Evolutionary conservation across 176 grass and related monocot species (phyloP), one percentile per base, ranked within the genome.

Genomic region (Ensete glaucum): DNA sequence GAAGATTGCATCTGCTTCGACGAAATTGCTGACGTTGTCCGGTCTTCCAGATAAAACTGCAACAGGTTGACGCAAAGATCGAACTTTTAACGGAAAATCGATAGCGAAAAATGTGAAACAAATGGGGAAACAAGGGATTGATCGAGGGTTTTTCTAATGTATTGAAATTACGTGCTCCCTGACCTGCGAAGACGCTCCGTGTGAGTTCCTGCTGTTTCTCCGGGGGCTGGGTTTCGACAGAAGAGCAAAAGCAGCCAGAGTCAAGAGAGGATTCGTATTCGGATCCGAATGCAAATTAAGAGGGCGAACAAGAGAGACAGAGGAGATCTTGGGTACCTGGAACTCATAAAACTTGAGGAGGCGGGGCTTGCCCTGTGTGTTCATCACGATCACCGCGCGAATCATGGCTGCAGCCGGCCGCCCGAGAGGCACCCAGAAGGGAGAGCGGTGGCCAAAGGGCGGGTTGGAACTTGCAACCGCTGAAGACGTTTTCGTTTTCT

Each of bases 301-400:
- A 73, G 23, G 49, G 57, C 8, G 27, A n/a, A 22, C 20, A 27
- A 19, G 13, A 34, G 21, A 22, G 9, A 16, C 62, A 34, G 27
- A 16, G 25, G 71, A 14, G 27, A 34, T 50, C 54, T 24, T n/a
- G 25, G 16, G 29, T 62, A 94, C 90, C 90, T 94, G 95, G 62
- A 87, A 91, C 14, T 55, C 77, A 69, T 99, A 99, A 81, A 99
- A 99, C 79, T 91, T 94, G 86, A 99, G 88, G 75, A 99, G 85
- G 70, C 86, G 88, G 24, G 90, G 88, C 68, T 93, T 93, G 63
- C 86, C 88, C 79, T 94, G 84, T n/a, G 95, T 91, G 86, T 80
- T 94, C 71, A 99, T 99, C 67, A 94, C 83, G 81, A 99, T 89
- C 72, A 91, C 88, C 21, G 88, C 95, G n/a, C 85, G 88, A 65